Conservation (phyloP, 345 rosid genomes). For the Mercurialis annua region DNA sequence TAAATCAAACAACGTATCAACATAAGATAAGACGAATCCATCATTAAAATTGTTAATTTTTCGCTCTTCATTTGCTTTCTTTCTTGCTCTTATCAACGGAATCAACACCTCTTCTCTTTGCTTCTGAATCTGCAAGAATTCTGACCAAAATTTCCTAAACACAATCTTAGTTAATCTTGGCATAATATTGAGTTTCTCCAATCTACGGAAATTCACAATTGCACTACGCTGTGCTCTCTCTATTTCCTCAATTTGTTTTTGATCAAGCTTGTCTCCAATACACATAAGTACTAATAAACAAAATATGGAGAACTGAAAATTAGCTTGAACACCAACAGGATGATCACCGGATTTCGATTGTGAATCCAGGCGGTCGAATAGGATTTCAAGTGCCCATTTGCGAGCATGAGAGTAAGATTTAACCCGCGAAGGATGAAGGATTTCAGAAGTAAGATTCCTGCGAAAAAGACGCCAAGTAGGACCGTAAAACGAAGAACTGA, state of each 20-base stretch:
- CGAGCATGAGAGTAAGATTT: conserved; percentile 16
- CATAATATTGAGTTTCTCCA: conserved; percentile 1
- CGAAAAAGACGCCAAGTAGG: conserved; percentile 27
- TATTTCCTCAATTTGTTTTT: conserved; percentile 13
- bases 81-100: conserved; percentile 20
- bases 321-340: conserved; percentile 14
- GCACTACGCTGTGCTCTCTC: conserved; percentile 7
- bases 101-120: conserved; percentile 3
- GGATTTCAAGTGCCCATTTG: conserved; percentile 5
- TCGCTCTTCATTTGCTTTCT: neutral
- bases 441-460: conserved; percentile 22
- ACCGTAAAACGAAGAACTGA: conserved; percentile 10
- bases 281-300: conserved; percentile 21
- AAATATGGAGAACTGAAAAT: conserved; percentile 15
- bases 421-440: conserved; percentile 22
- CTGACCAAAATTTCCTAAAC: conserved; percentile 10
- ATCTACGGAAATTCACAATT: neutral
- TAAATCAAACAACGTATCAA: conserved; percentile 20
- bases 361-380: neutral
- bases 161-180: conserved; percentile 13
- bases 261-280: conserved; percentile 19
- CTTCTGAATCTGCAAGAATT: neutral
- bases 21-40: neutral
- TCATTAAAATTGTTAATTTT: neutral
- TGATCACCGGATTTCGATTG: conserved; percentile 5